These are phyloP conservation scores for Kurtzmaniella quercitrusa DNA, from an alignment of 1,139 yeast genomes.

Conservation along the genomic window DNA sequence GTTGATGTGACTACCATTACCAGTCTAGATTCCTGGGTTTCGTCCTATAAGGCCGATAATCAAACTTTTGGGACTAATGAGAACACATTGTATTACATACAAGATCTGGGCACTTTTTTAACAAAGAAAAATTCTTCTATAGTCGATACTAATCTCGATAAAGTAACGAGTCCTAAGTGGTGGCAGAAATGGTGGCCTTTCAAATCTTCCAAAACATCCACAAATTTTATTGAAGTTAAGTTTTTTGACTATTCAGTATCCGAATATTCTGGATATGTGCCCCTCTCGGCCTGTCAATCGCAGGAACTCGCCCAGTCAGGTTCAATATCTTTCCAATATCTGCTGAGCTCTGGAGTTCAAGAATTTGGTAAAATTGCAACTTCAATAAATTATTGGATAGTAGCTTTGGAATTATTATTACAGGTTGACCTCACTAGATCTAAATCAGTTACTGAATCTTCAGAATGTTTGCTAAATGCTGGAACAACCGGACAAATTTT, in stretches of 20 bases:
- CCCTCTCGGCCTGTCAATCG: conserved; percentile 23
- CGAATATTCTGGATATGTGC: conserved; percentile 19
- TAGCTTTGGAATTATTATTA: conserved; percentile 8
- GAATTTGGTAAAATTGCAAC: not conserved
- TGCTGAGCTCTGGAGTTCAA: not conserved
- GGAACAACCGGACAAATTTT: conserved; percentile 21
- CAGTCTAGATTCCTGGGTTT: not conserved
- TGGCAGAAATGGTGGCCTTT: conserved; percentile 3
- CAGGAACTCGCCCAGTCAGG: conserved; percentile 19
- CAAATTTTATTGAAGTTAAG: conserved; percentile 18
- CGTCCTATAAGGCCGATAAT: not conserved
- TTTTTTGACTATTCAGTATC: conserved; percentile 7
- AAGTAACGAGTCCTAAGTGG: not conserved
- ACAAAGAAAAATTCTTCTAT: conserved; percentile 2
- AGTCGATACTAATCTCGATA: conserved; percentile 1
- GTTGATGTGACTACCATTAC: not conserved
- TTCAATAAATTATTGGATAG: not conserved
- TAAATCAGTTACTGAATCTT: conserved; percentile 12
- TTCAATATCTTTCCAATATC: conserved; percentile 14
- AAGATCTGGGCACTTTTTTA: conserved; percentile 10
- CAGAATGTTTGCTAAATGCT: conserved; percentile 13
- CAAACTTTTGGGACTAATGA: not conserved
- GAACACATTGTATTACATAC: conserved; percentile 10
- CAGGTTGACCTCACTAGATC: conserved; percentile 8
- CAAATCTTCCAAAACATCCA: not conserved